phyloP scores from a whole-genome alignment of 441 rosid species.

The Aquilaria agallochum region DNA sequence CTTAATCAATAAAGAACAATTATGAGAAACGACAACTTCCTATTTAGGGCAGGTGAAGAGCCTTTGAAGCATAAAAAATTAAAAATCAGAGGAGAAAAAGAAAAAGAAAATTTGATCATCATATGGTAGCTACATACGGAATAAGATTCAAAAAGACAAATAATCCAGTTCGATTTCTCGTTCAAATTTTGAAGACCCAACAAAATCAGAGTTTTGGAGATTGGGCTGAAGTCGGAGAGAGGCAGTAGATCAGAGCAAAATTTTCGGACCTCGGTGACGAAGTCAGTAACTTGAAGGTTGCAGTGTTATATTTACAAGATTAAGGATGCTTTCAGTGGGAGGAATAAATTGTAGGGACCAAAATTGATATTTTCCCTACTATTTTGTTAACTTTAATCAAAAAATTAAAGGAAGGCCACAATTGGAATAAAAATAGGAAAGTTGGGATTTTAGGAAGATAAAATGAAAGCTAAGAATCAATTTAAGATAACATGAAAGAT shows the following conservation, averaged over 20 bases:
- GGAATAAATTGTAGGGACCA: no score
- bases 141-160: slow-evolving; percentile 12
- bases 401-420: no score
- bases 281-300: no score
- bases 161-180: slow-evolving; percentile 21
- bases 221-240: slow-evolving; percentile 19
- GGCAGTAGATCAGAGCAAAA: slow-evolving; percentile 23
- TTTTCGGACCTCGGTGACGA: slow-evolving; percentile 29
- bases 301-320: no score
- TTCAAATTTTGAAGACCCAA: slow-evolving; percentile 24
- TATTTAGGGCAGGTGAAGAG: no score
- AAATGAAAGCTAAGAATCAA: no score
- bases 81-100: slow-evolving; percentile 23
- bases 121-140: neutral
- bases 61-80: neutral
- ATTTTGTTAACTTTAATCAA: no score
- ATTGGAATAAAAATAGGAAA: no score
- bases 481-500: no score
- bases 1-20: neutral
- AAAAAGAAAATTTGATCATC: slow-evolving; percentile 20
- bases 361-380: no score
- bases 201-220: slow-evolving; percentile 19
- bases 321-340: no score
- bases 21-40: neutral
- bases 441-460: no score